phyloP scores from a whole-genome alignment of 371 early-diverging fungal genomes.

The Fennellomyces sp. region DNA sequence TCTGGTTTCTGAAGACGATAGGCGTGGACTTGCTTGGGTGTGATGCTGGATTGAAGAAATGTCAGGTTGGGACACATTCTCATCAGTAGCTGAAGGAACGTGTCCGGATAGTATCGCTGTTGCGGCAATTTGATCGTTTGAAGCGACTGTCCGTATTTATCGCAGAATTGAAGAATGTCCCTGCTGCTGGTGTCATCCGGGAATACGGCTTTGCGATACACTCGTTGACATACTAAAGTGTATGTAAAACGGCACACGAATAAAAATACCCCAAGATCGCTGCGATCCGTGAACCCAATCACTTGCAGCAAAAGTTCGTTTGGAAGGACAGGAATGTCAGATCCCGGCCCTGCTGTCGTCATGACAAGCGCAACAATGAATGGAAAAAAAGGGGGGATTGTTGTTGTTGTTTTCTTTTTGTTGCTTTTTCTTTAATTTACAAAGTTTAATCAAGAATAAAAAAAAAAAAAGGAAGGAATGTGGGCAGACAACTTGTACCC shows the following conservation, averaged over 20 bases:
- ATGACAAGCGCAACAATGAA: too few species aligned
- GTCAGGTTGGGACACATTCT: constrained; percentile 31
- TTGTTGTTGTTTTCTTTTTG: background rate
- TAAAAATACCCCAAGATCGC: constrained; percentile 16
- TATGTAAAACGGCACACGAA: constrained; percentile 33
- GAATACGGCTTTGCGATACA: constrained; percentile 44
- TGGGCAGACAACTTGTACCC: background rate
- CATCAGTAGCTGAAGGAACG: constrained; percentile 22
- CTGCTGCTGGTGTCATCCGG: constrained; percentile 25
- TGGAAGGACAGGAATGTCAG: constrained; percentile 17
- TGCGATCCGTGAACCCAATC: constrained; percentile 7
- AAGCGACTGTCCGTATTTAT: constrained; percentile 34
- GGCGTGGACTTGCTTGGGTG: constrained; percentile 18
- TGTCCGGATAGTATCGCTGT: constrained; percentile 25
- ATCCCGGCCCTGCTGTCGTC: background rate
- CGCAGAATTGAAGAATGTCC: constrained; percentile 35
- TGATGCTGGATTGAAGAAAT: constrained; percentile 37
- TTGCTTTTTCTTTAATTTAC: background rate
- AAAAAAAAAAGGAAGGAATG: constrained; percentile 5
- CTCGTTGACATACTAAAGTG: constrained; percentile 31
- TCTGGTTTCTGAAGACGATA: constrained; percentile 11
- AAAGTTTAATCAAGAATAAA: background rate
- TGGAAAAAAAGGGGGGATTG: background rate
- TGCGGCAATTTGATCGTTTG: constrained; percentile 43
- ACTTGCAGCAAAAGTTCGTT: constrained; percentile 33